These are phyloP conservation scores for Rubia peregrina DNA, from an alignment of 305 asterid genomes.

Conservation along the genomic window DNA sequence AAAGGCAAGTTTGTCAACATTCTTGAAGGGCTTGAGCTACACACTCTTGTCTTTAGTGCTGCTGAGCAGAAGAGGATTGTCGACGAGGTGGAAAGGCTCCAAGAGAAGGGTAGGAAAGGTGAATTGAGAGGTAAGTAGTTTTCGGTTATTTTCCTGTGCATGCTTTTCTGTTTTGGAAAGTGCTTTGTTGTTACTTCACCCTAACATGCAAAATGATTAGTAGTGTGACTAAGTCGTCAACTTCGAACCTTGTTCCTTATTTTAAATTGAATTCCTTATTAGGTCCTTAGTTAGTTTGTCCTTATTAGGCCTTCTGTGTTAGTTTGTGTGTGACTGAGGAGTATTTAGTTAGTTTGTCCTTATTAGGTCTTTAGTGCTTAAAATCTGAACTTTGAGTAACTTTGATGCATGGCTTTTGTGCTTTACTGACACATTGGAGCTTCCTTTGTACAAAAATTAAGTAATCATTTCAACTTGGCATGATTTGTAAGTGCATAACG, in stretches of 20 bases:
- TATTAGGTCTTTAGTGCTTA: not conserved
- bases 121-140: conserved; percentile 55
- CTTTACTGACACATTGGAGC: not conserved
- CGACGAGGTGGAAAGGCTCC: conserved; percentile 48
- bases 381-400: not conserved
- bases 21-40: conserved; percentile 81
- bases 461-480: no score
- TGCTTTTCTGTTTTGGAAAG: conserved; percentile 1
- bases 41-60: conserved; percentile 70
- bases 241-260: not conserved
- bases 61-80: conserved; percentile 90
- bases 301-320: no score
- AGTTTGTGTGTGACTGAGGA: no score
- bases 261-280: not conserved
- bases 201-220: not conserved
- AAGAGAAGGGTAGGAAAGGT: conserved; percentile 65
- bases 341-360: not conserved
- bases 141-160: not conserved
- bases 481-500: not conserved
- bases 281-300: no score
- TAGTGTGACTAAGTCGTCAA: not conserved
- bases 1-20: conserved; percentile 58
- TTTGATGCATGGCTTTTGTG: not conserved
- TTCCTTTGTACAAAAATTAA: not conserved
- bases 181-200: not conserved